A percentile compares a stretch with the other conserved stretches of the same genome.
These are phyloP conservation scores for Globisporangium okanoganense DNA, from an alignment of 352 stramenopile species.

Conservation along the genomic window DNA sequence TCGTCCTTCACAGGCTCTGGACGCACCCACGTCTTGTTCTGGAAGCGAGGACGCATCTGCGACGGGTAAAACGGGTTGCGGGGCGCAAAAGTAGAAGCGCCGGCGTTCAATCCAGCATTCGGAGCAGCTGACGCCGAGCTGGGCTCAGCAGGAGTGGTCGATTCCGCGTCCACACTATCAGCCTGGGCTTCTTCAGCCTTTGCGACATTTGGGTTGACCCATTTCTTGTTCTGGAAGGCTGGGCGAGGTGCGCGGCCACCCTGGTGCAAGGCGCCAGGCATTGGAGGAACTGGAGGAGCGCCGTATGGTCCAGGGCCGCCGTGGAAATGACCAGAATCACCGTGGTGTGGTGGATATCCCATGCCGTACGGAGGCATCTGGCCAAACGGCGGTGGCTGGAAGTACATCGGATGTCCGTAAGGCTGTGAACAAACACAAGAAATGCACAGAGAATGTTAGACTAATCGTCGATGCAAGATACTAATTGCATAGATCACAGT, in stretches of 20 bases:
- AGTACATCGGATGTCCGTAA: slow-evolving; percentile 65
- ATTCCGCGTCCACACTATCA: slow-evolving; percentile 20
- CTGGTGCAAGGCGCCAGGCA: slow-evolving; percentile 2
- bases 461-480: background rate
- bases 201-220: slow-evolving; percentile 77
- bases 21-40: slow-evolving; percentile 88
- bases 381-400: slow-evolving; percentile 62
- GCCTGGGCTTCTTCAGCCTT: slow-evolving; percentile 34
- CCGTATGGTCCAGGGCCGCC: slow-evolving; percentile 14
- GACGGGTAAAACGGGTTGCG: slow-evolving; percentile 65
- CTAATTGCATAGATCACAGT: background rate
- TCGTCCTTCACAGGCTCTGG: slow-evolving; percentile 67
- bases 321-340: slow-evolving; percentile 14
- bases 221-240: slow-evolving; percentile 79
- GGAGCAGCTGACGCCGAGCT: slow-evolving; percentile 4
- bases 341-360: slow-evolving; percentile 55
- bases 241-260: slow-evolving; percentile 38
- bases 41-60: slow-evolving; percentile 78
- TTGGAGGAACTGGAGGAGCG: slow-evolving; percentile 22
- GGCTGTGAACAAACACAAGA: slow-evolving; percentile 30
- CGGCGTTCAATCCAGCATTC: slow-evolving; percentile 24
- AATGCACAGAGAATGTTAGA: slow-evolving; percentile 1
- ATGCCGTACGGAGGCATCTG: slow-evolving; percentile 73
- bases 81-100: slow-evolving; percentile 36
- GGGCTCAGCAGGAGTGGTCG: slow-evolving; percentile 7